These are phyloP conservation scores for Harringtonia aguacate DNA, from an alignment of 2,329 filamentous ascomycete genomes.

Conservation along the genomic window DNA sequence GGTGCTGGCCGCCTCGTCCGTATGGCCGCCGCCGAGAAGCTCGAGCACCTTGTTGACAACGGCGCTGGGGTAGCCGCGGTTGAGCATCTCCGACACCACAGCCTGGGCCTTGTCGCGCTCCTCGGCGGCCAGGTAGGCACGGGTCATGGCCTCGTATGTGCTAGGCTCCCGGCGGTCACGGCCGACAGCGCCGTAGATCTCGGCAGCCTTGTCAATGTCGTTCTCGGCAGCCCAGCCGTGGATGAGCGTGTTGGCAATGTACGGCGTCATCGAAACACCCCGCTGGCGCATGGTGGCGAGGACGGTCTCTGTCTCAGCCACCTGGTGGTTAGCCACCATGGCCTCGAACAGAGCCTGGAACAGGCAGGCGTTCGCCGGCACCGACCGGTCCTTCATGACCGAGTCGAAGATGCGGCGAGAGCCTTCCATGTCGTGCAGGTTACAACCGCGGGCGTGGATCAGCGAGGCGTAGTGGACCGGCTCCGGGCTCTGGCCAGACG, in stretches of 20 bases:
- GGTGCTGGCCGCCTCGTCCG: conserved; percentile 27
- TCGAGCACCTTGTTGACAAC: conserved; percentile 92
- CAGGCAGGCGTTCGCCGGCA: conserved; percentile 70
- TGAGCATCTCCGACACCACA: conserved; percentile 84
- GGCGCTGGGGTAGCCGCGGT: conserved; percentile 79
- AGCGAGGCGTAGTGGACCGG: conserved; percentile 92
- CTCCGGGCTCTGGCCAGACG: conserved; percentile 66
- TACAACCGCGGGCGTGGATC: conserved; percentile 92
- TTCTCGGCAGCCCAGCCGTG: conserved; percentile 88
- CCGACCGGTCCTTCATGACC: conserved; percentile 56
- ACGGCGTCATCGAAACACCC: conserved; percentile 79
- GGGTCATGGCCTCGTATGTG: conserved; percentile 97
- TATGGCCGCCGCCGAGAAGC: conserved; percentile 55
- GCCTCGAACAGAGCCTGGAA: conserved; percentile 97
- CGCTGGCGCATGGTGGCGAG: conserved; percentile 65
- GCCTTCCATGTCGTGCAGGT: conserved; percentile 79
- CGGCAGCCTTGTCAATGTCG: conserved; percentile 66
- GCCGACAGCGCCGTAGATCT: conserved; percentile 70
- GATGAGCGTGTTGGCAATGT: conserved; percentile 97
- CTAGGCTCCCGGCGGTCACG: conserved; percentile 80
- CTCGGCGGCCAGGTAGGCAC: conserved; percentile 78
- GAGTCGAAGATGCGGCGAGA: conserved; percentile 74
- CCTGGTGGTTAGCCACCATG: conserved; percentile 89
- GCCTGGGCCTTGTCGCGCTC: conserved; percentile 64
- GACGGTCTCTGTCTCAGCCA: conserved; percentile 63